These are phyloP conservation scores for Penicillium fuscoglaucum DNA, from an alignment of 2,329 filamentous ascomycete species.

Conservation along the genomic window DNA sequence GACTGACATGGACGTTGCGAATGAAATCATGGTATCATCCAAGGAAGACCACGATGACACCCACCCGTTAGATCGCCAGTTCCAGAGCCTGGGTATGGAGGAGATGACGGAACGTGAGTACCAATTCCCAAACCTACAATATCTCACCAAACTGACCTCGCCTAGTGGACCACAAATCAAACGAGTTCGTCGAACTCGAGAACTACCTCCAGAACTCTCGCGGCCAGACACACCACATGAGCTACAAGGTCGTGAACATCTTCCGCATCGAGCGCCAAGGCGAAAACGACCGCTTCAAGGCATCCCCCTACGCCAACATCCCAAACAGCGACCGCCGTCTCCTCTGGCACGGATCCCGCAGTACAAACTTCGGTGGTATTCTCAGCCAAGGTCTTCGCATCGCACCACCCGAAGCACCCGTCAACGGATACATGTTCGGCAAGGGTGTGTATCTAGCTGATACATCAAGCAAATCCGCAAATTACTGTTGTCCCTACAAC, in stretches of 20 bases:
- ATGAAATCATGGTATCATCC: slow-evolving; percentile 71
- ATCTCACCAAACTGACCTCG: slow-evolving; percentile 12
- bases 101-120: slow-evolving; percentile 67
- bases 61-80: slow-evolving; percentile 71
- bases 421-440: slow-evolving; percentile 81
- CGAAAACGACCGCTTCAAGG: slow-evolving; percentile 68
- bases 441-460: slow-evolving; percentile 89
- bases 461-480: slow-evolving; percentile 78
- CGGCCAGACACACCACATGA: slow-evolving; percentile 64
- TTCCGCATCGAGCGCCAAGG: slow-evolving; percentile 78
- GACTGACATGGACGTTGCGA: slow-evolving; percentile 81
- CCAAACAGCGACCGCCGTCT: slow-evolving; percentile 68
- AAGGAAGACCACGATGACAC: slow-evolving; percentile 53
- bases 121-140: background rate
- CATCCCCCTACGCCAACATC: slow-evolving; percentile 54
- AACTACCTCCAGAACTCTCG: slow-evolving; percentile 67
- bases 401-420: slow-evolving; percentile 74
- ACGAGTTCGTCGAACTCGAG: slow-evolving; percentile 65
- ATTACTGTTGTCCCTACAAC: slow-evolving; percentile 66
- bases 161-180: slow-evolving; percentile 54
- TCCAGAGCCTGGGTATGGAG: slow-evolving; percentile 66
- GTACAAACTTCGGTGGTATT: slow-evolving; percentile 84
- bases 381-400: slow-evolving; percentile 86
- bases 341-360: slow-evolving; percentile 83
- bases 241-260: slow-evolving; percentile 63